Evolutionary conservation across 2,329 filamentous ascomycete genomes (phyloP), one percentile per base, ranked within the genome.

Genomic region (Penicillium sp.): DNA sequence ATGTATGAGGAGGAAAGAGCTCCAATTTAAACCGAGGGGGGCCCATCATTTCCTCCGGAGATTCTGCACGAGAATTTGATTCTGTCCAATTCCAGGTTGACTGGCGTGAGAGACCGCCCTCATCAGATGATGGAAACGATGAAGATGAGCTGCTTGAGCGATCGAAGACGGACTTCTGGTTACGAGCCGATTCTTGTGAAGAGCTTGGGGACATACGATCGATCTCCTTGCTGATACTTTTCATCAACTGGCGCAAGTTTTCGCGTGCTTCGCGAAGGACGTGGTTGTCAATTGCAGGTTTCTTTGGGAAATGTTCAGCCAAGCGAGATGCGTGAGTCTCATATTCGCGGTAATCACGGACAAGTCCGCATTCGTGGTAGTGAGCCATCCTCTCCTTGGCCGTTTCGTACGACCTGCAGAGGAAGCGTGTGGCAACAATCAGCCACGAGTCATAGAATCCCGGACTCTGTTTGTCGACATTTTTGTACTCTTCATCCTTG

Each of bases 311-410:
- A 51, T 78, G 72, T 36, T 73, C 73, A 56, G 71, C 68, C 14
- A 82, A 63, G 13, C 72, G 67, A 11, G 75, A 75, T 4, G 74
- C 78, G 56, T 82, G 79, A 1, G 76, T 79, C 55, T 80, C 74
- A 60, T 80, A 82, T 57, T 81, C 79, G 31, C 78, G 74, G 62
- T 79, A 79, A 56, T 82, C 79, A 19, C 77, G 77, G 6, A 80
- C 74, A 10, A 79, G 71, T 11, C 76, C 77, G 19, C 70, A 73
- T 43, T 73, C 71, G 35, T 73, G 66, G 16, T 71, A 71, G 3
- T 69, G 66, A 40, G 70, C 69, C 66, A 81, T 80, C 52, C 72
- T 78, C 19, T 68, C 65, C 54, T 72, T 72, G 19, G 79, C 79
- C 44, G 72, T 69, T 41, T 72, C 70, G 53, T 78, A 82, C 0